Evolutionary conservation across 192 early-diverging fungal species (phyloP).

Genomic region (Backusella morwellensis): DNA sequence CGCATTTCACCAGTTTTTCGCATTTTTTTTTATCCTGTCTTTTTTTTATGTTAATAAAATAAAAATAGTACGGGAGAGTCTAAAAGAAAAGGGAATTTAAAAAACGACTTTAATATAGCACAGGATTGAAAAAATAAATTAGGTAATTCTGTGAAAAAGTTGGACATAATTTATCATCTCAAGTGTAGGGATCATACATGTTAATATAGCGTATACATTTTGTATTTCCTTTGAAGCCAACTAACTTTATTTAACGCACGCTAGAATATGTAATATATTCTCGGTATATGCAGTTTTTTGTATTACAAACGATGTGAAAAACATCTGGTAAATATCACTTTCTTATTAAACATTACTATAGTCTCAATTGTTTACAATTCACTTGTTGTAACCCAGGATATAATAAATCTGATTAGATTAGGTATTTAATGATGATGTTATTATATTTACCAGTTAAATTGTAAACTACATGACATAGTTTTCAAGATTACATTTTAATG

Average conservation of each 20-base stretch:
- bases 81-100: background rate
- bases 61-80: background rate
- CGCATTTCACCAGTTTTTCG: background rate
- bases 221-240: background rate
- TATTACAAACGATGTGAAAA: too few species aligned
- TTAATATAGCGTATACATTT: too few species aligned
- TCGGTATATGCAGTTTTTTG: too few species aligned
- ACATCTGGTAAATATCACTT: too few species aligned
- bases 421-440: too few species aligned
- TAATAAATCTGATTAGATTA: too few species aligned
- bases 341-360: too few species aligned
- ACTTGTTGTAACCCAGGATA: too few species aligned
- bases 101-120: background rate
- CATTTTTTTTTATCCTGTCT: background rate
- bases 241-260: too few species aligned
- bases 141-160: background rate
- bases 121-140: background rate
- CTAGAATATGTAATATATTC: too few species aligned
- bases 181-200: background rate
- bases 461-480: background rate
- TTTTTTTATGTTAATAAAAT: background rate
- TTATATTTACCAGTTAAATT: background rate
- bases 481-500: background rate
- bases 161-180: background rate
- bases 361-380: too few species aligned